These are phyloP conservation scores for Phytophthora cryptogea DNA, from an alignment of 352 stramenopile species.

Conservation along the genomic window DNA sequence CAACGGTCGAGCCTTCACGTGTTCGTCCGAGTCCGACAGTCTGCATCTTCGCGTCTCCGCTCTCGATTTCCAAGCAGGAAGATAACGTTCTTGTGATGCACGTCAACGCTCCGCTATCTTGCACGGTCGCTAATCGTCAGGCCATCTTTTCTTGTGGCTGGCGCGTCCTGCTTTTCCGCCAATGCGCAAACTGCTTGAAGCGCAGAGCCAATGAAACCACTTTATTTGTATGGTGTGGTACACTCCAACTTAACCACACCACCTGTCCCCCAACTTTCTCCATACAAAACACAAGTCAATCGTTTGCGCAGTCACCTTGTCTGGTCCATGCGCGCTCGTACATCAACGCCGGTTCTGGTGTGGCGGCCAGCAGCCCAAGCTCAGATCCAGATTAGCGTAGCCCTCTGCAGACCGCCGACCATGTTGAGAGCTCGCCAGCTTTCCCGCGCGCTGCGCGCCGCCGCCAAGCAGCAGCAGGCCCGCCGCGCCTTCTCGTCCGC, in stretches of 20 bases:
- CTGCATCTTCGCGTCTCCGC: constrained; percentile 41
- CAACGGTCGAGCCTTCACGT: constrained; percentile 26
- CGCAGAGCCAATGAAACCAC: background rate
- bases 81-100: constrained; percentile 7
- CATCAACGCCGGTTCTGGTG: constrained; percentile 25
- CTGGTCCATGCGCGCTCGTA: background rate
- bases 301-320: constrained; percentile 30
- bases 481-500: constrained; percentile 30
- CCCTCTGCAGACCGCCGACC: constrained; percentile 1
- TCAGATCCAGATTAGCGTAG: constrained; percentile 37
- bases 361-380: constrained; percentile 6
- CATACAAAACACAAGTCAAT: constrained; percentile 13
- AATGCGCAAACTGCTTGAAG: constrained; percentile 24
- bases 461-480: constrained; percentile 29
- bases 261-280: background rate
- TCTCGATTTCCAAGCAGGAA: constrained; percentile 19
- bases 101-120: constrained; percentile 2
- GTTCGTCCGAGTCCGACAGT: constrained; percentile 17
- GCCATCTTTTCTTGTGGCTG: constrained; percentile 36
- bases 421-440: constrained; percentile 57
- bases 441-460: constrained; percentile 43
- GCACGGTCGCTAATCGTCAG: background rate
- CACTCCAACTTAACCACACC: background rate
- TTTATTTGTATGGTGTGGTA: background rate
- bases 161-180: constrained; percentile 17